Base-by-base conservation (phyloP, 169 alveolate genomes). In the Ichthyophthirius multifiliis region DNA sequence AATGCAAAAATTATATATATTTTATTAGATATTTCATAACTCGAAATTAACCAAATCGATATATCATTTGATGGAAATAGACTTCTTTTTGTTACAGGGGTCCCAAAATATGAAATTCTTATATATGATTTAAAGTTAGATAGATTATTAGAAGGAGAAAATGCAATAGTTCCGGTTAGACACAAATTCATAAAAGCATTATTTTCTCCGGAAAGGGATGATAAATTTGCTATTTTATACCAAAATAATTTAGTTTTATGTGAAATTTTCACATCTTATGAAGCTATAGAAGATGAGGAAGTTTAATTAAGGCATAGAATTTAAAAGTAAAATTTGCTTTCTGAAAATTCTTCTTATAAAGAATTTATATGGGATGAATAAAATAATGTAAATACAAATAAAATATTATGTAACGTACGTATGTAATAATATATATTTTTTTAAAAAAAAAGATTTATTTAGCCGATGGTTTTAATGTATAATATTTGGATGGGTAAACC, bases 1-100 rank as follows among this genome's bases (percentile, higher is more conserved):
- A 79, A 79, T 43, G 15, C 43, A 35, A 41, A 39, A 55, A 20
- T 32, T 39, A 10, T 9, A 16, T 32, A 4, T 65, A 12, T 18
- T 34, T 6, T 15, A 4, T 20, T 27, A 27, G 89, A 85, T 31
- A 87, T 83, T 47, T 77, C 91, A 7, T 80, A 88, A 18, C 65
- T 90, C 76, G 83, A 85, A 63, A 43, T 82, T 15, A 48, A 82
- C 6, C 86, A 86, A 76, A 82, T 90, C 89, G 89, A 67, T 27
- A 82, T 90, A 13, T 90, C 95, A 4, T 41, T 89, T 32, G 91
- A 87, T 71, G 90, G 92, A 44, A 74, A 77, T 12, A 84, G 75
- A 39, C 75, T 90, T 2, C 34, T 90, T n/a, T 85, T 90, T 73
- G 81, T 90, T 15, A 82, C 85, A 10, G 95, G 90, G 12, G 75